Evolutionary conservation across 2,329 filamentous ascomycete genomes (phyloP), one percentile per base, ranked within the genome.

Genomic region (Aspergillus fumigatus): DNA sequence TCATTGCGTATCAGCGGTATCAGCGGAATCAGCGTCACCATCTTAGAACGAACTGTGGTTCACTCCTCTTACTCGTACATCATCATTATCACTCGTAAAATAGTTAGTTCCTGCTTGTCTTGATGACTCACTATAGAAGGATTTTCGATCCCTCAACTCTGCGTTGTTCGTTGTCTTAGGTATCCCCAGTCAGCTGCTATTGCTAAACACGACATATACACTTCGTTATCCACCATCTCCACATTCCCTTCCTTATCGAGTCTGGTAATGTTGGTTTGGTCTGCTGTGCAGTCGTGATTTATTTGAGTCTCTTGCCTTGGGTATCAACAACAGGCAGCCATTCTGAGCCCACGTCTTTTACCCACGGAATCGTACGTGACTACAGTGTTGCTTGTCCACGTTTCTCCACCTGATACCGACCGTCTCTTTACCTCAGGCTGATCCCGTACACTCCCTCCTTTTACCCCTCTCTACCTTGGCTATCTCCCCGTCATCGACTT

Each of bases 401-500:
- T 51, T 51, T 57, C 50, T 57, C 58, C 57, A 58, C 59, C 59
- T 59, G 50, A 62, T 56, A 45, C 52, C 55, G 41, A 53, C 58
- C 58, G 54, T 56, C 55, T 50, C 48, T 55, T 60, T 48, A 59
- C 57, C 60, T 62, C 57, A 61, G 63, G 58, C 62, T 64, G 62
- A 64, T 54, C 55, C 50, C 47, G 53, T 62, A 49, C 56, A 63
- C 61, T 60, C 57, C 57, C 52, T 45, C 27, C 53, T 61, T 54
- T 50, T 58, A 47, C 54, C 51, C 52, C 55, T 57, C 59, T 25
- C 55, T 51, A 29, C 10, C 27, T 29, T 29, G 26, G 19, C 48
- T 48, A 48, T 43, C 48, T 56, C 21, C 48, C 40, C 45, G 48
- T 43, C 55, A 51, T 48, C n/a, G 38, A 43, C 27, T 25, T 43